phyloP scores from a whole-genome alignment of 805 yeast species.

The Hanseniaspora guilliermondii region DNA sequence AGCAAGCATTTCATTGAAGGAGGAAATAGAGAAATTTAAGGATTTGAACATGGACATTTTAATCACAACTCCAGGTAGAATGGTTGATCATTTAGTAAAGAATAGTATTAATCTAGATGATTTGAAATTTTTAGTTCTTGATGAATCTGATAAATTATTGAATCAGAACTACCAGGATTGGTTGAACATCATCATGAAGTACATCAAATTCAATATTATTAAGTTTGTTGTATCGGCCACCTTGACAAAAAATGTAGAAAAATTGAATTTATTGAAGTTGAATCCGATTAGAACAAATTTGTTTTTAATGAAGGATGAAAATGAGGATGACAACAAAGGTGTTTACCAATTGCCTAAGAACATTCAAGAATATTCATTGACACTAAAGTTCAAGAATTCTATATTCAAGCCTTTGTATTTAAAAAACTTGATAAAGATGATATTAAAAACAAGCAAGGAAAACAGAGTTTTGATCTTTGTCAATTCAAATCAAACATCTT shows the following conservation, averaged over 20 bases:
- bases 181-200: constrained; percentile 45
- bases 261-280: constrained; percentile 58
- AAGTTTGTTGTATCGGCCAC: constrained; percentile 86
- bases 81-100: constrained; percentile 56
- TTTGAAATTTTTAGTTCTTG: constrained; percentile 55
- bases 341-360: constrained; percentile 49
- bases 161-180: constrained; percentile 91
- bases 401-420: constrained; percentile 63
- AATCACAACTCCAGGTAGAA: constrained; percentile 65
- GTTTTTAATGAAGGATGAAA: constrained; percentile 52
- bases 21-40: constrained; percentile 45
- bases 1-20: constrained; percentile 40
- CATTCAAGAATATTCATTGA: constrained; percentile 34
- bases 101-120: constrained; percentile 35
- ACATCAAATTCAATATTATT: constrained; percentile 32
- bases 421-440: constrained; percentile 39
- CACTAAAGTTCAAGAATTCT: constrained; percentile 31
- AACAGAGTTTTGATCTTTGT: constrained; percentile 23
- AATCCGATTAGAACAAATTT: constrained; percentile 47
- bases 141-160: constrained; percentile 70
- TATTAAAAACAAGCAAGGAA: neutral
- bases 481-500: constrained; percentile 60
- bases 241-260: constrained; percentile 83
- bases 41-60: constrained; percentile 50
- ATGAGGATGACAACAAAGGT: constrained; percentile 26